These are phyloP conservation scores for Ganoderma multipileum DNA, from an alignment of 1,284 basidiomycete species.

Conservation along the genomic window DNA sequence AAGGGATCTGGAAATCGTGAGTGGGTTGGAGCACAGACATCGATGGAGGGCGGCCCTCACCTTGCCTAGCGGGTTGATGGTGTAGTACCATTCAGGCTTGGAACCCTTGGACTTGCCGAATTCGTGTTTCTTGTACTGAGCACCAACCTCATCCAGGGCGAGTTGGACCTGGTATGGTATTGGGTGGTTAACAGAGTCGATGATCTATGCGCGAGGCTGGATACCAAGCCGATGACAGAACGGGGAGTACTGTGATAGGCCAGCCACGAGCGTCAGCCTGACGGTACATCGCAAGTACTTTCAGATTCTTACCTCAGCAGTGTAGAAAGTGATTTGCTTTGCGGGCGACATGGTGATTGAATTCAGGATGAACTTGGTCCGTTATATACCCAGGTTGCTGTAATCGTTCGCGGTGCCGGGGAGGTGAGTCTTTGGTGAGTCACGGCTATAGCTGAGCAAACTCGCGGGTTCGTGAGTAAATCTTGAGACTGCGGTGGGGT, in stretches of 20 bases:
- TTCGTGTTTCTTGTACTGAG: slow-evolving; percentile 29
- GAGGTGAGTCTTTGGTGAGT: neutral
- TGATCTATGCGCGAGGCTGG: neutral
- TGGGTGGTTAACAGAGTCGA: neutral
- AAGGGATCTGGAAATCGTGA: slow-evolving; percentile 46
- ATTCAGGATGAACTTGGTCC: neutral
- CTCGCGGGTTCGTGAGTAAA: neutral
- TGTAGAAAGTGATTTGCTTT: slow-evolving; percentile 28
- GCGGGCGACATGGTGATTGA: neutral
- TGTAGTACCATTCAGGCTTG: slow-evolving; percentile 46
- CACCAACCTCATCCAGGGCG: slow-evolving; percentile 29
- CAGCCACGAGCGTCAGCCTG: neutral
- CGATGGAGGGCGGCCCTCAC: slow-evolving; percentile 23
- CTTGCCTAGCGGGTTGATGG: slow-evolving; percentile 46
- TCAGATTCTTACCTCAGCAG: slow-evolving; percentile 24
- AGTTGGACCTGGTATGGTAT: slow-evolving; percentile 9
- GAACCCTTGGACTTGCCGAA: slow-evolving; percentile 38
- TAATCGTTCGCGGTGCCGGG: neutral
- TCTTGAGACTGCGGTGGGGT: neutral
- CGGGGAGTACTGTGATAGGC: slow-evolving; percentile 24
- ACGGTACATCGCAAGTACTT: neutral
- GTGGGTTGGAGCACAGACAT: neutral
- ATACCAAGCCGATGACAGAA: slow-evolving; percentile 25
- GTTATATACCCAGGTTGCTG: neutral
- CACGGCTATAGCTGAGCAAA: neutral